phyloP scores from a whole-genome alignment of 2,329 filamentous ascomycete species.

The Fusarium graminum region DNA sequence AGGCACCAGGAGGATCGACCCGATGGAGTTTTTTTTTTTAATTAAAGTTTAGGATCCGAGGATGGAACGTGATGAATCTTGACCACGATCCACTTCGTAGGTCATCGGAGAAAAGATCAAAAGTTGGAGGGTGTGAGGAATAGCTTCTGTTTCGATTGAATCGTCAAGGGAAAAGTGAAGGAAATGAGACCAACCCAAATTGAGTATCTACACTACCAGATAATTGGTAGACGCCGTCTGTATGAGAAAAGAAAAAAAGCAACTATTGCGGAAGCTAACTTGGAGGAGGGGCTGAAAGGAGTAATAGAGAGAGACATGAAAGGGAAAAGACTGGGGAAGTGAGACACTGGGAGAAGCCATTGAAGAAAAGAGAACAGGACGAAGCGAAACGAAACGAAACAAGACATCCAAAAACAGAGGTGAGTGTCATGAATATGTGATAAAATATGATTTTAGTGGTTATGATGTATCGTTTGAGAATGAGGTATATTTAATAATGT shows the following conservation, averaged over 20 bases:
- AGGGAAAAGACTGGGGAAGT: slow-evolving; percentile 29
- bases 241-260: slow-evolving; percentile 23
- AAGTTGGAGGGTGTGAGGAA: slow-evolving; percentile 11
- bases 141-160: slow-evolving; percentile 12
- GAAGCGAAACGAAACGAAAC: slow-evolving; percentile 2
- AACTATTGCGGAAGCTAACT: slow-evolving; percentile 29
- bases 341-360: slow-evolving; percentile 36
- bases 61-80: slow-evolving; percentile 25
- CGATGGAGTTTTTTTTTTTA: background rate
- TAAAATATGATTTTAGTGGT: background rate
- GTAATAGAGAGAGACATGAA: slow-evolving; percentile 29
- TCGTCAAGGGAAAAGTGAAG: background rate
- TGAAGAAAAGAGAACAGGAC: slow-evolving; percentile 24
- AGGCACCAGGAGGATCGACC: slow-evolving; percentile 29
- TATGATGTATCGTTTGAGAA: background rate
- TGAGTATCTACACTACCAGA: slow-evolving; percentile 10
- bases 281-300: slow-evolving; percentile 24
- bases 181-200: slow-evolving; percentile 6
- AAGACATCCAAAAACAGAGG: slow-evolving; percentile 4
- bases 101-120: background rate
- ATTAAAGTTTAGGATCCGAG: slow-evolving; percentile 14
- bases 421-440: background rate
- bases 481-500: background rate
- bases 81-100: slow-evolving; percentile 15
- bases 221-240: slow-evolving; percentile 19